Conservation (phyloP, 257 asterid genomes). For the Echium plantagineum region DNA sequence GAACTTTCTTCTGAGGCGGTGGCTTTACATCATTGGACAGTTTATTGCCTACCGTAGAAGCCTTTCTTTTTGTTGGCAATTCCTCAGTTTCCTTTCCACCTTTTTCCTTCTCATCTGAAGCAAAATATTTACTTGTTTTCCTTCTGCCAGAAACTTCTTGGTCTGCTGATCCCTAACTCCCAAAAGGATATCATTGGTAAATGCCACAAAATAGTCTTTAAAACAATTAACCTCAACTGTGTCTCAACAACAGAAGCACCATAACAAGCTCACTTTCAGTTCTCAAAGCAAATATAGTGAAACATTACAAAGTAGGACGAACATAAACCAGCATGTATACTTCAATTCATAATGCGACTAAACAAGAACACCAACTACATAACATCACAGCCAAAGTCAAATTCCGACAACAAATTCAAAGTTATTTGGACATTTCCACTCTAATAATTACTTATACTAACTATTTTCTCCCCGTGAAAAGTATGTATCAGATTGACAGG, state of each 20-base stretch:
- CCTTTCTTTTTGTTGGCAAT: conserved; percentile 45
- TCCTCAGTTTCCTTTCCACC: conserved; percentile 51
- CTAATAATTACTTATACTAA: too few species aligned
- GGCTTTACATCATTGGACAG: conserved; percentile 29
- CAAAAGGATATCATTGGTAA: conserved; percentile 3
- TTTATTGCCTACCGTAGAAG: conserved; percentile 24
- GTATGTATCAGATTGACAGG: too few species aligned
- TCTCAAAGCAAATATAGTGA: not conserved
- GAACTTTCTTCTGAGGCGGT: conserved; percentile 44
- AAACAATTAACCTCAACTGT: too few species aligned
- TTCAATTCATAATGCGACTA: not conserved
- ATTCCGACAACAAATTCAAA: too few species aligned
- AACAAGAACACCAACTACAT: too few species aligned
- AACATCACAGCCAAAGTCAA: too few species aligned
- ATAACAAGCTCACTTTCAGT: too few species aligned
- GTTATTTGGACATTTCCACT: too few species aligned
- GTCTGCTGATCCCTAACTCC: conserved; percentile 38
- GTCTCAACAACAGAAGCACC: too few species aligned
- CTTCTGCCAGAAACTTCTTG: conserved; percentile 61
- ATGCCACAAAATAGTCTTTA: not conserved
- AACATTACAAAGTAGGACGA: not conserved
- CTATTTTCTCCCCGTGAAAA: too few species aligned
- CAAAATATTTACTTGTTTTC: conserved; percentile 92
- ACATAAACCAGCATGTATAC: not conserved
- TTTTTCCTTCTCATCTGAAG: conserved; percentile 34